Evolutionary conservation across 2,329 filamentous ascomycete genomes (phyloP), one percentile per base, ranked within the genome.

Genomic region (Lecanosticta acicola): DNA sequence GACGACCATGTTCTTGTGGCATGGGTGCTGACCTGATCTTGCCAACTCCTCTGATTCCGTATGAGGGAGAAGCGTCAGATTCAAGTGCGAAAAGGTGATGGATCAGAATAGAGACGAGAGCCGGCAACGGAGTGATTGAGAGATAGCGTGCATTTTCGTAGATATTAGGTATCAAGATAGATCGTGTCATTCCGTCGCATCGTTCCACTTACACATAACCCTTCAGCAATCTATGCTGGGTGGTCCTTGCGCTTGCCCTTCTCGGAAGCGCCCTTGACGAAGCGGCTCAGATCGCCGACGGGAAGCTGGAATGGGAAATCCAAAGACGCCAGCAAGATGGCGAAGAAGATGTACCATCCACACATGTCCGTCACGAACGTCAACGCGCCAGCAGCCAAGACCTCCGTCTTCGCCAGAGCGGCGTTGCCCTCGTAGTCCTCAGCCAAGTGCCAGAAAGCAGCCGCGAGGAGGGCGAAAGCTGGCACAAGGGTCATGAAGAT

Each of bases 401-500:
- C 26, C 56, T 26, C 55, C 16, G 16, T 36, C 5, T 37, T 42
- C 13, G 39, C 49, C 0, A 57, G 53, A 20, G 70, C 65, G 0
- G 59, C 67, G 1, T 54, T 41, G 29, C 20, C 45, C 17, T 44
- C 43, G 33, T 63, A 63, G 18, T 69, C 70, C 14, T 67, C 53
- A 2, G 79, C 80, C 7, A 74, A 57, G 14, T 76, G 64, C 72
- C 77, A 84, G 65, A 80, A 85, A 0, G 74, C 74, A 2, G 72
- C 80, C 0, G 82, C 74, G 24, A 87, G 70, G 19, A 80, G 68
- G 10, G 66, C 62, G 59, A 88, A 85, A 2, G 73, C 69, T 10
- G 80, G 59, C 14, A 77, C 64, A n/a, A 88, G 74, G 1, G 71
- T 71, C 48, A 80, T 59, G 70, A 88, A 88, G 65, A 89, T 84